Evolutionary conservation across 2,329 filamentous ascomycete genomes (phyloP).

Genomic region (Clonostachys rosea): DNA sequence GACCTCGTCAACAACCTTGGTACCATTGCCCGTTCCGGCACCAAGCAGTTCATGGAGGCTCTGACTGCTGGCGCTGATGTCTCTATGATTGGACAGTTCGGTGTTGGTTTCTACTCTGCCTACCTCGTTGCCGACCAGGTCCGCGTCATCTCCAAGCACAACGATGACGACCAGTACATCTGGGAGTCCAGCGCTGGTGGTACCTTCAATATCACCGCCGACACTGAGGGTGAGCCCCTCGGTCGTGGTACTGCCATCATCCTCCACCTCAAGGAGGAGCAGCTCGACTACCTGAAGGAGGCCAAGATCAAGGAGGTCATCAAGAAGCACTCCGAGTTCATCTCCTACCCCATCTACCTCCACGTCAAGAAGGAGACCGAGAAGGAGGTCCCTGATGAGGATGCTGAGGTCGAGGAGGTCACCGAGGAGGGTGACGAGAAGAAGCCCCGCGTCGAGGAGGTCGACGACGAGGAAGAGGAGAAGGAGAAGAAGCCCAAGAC

Average conservation of each 20-base stretch:
- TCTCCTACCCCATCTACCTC: slow-evolving; percentile 99
- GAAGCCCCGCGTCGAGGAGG: slow-evolving; percentile 94
- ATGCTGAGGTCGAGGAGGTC: slow-evolving; percentile 65
- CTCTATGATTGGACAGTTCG: slow-evolving; percentile 99
- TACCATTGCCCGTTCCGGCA: slow-evolving; percentile 97
- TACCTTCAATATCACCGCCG: slow-evolving; percentile 88
- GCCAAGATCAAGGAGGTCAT: slow-evolving; percentile 99
- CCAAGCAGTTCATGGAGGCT: slow-evolving; percentile 99
- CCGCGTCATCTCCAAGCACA: slow-evolving; percentile 96
- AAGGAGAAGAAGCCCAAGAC: slow-evolving; percentile 95
- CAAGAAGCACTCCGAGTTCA: slow-evolving; percentile 99
- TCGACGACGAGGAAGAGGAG: slow-evolving; percentile 79
- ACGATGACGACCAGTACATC: slow-evolving; percentile 99
- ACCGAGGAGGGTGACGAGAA: slow-evolving; percentile 77
- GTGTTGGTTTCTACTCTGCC: slow-evolving; percentile 99
- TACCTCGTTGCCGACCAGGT: slow-evolving; percentile 98
- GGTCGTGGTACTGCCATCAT: slow-evolving; percentile 97
- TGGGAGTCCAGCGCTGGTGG: slow-evolving; percentile 98
- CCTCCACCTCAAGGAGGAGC: slow-evolving; percentile 99
- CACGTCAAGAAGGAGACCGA: slow-evolving; percentile 99
- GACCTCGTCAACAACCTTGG: slow-evolving; percentile 99
- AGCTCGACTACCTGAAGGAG: slow-evolving; percentile 97
- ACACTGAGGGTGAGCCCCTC: slow-evolving; percentile 86
- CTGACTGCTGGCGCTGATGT: slow-evolving; percentile 97
- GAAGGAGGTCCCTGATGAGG: slow-evolving; percentile 97